A percentile compares a stretch with the other conserved stretches of the same genome.
Evolutionary conservation across 768 basidiomycete genomes (phyloP).

Genomic region (Clitopilus hobsonii): DNA sequence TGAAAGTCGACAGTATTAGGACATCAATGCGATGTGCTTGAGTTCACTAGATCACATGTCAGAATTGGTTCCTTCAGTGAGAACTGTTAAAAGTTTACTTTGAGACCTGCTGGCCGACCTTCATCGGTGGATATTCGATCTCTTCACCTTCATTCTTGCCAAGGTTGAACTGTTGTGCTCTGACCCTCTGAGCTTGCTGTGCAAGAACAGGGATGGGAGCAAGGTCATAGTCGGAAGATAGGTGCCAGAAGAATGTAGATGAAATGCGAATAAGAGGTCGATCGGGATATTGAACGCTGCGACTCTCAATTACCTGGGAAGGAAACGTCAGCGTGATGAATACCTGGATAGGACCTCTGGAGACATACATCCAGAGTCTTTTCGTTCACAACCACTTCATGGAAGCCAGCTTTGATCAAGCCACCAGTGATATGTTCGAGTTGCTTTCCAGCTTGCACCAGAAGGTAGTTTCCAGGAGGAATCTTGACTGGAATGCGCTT

Average conservation of each 20-base stretch:
- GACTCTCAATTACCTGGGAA: slow-evolving; percentile 55
- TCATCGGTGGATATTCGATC: slow-evolving; percentile 61
- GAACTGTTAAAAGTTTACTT: slow-evolving; percentile 48
- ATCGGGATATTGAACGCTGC: slow-evolving; percentile 53
- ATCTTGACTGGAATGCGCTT: slow-evolving; percentile 87
- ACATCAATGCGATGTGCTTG: slow-evolving; percentile 77
- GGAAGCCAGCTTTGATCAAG: slow-evolving; percentile 87
- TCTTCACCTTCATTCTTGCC: slow-evolving; percentile 38
- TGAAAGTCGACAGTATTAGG: too few species aligned
- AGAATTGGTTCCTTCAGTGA: too few species aligned
- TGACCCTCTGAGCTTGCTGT: slow-evolving; percentile 40
- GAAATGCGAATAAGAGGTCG: slow-evolving; percentile 95
- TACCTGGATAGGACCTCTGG: too few species aligned
- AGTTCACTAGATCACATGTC: slow-evolving; percentile 65
- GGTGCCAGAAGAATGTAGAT: slow-evolving; percentile 94
- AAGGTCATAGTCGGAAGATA: slow-evolving; percentile 82
- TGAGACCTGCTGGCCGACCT: slow-evolving; percentile 86
- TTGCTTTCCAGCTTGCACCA: slow-evolving; percentile 96
- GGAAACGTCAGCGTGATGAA: not conserved
- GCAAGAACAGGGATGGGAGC: slow-evolving; percentile 53
- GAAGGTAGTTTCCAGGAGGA: slow-evolving; percentile 72
- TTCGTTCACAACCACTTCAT: slow-evolving; percentile 90
- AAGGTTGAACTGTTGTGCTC: slow-evolving; percentile 31
- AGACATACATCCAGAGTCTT: slow-evolving; percentile 61
- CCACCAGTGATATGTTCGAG: slow-evolving; percentile 85